phyloP scores from a whole-genome alignment of 495 filamentous ascomycete species.

The Jackrogersella minutella region DNA sequence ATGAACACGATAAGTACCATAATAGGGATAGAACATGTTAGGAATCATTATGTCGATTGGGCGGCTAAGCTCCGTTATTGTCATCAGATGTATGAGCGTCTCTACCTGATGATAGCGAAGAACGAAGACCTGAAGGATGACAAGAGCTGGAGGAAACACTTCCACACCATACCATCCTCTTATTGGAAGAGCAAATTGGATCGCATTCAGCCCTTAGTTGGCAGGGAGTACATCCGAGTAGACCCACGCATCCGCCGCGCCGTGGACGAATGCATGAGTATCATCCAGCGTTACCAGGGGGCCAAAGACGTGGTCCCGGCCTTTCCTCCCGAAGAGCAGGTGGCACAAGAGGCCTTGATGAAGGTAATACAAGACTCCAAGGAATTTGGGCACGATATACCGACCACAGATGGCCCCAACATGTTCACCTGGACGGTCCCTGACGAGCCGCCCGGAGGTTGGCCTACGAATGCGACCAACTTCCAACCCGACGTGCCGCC shows the following conservation, averaged over 20 bases:
- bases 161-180: conserved; percentile 32
- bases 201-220: conserved; percentile 9
- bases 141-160: conserved; percentile 13
- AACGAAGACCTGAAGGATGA: conserved; percentile 4
- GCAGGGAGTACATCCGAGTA: conserved; percentile 14
- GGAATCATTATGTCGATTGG: background rate
- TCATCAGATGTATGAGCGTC: background rate
- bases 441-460: too few species aligned
- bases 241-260: conserved; percentile 26
- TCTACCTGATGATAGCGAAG: conserved; percentile 11
- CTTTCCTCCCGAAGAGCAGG: too few species aligned
- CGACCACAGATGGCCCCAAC: background rate
- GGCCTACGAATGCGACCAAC: too few species aligned
- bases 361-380: background rate
- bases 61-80: background rate
- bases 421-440: background rate
- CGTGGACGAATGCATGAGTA: conserved; percentile 27
- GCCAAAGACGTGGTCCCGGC: too few species aligned
- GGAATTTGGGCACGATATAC: background rate
- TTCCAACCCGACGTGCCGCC: too few species aligned
- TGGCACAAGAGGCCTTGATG: background rate
- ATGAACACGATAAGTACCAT: too few species aligned
- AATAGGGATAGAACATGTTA: too few species aligned
- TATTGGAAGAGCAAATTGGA: conserved; percentile 25
- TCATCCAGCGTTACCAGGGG: too few species aligned